Evolutionary conservation across 2,329 filamentous ascomycete genomes (phyloP).

Genomic region (Sordariomycetes sp.): DNA sequence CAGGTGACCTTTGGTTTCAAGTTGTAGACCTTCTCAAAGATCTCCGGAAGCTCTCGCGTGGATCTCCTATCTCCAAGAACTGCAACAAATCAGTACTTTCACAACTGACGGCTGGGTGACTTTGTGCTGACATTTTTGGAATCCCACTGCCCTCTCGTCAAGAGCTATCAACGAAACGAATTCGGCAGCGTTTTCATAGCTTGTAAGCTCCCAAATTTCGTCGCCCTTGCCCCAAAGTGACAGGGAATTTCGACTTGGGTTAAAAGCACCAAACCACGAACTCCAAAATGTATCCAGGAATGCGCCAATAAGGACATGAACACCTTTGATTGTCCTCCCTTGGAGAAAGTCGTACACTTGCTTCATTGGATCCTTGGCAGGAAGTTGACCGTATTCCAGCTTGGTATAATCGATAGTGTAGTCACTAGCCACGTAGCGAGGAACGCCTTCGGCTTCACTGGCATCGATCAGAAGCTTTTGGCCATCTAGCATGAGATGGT

Average conservation of each 20-base stretch:
- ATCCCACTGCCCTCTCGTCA: background rate
- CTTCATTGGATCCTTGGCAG: conserved; percentile 29
- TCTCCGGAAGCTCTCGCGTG: background rate
- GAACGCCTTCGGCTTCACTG: conserved; percentile 20
- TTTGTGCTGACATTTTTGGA: background rate
- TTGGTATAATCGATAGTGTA: conserved; percentile 29
- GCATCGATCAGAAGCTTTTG: conserved; percentile 31
- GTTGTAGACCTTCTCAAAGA: background rate
- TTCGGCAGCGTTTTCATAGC: conserved; percentile 24
- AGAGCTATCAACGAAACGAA: conserved; percentile 13
- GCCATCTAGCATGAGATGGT: conserved; percentile 27
- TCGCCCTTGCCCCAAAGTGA: conserved; percentile 24
- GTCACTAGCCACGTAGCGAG: conserved; percentile 29
- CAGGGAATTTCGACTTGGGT: conserved; percentile 14
- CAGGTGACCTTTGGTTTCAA: background rate
- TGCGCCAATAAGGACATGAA: conserved; percentile 28
- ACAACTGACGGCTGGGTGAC: background rate
- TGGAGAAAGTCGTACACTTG: conserved; percentile 26
- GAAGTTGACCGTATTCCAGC: conserved; percentile 23
- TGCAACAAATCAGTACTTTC: conserved; percentile 1
- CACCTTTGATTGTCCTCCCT: conserved; percentile 24
- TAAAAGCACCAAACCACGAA: conserved; percentile 11
- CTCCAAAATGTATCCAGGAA: conserved; percentile 24
- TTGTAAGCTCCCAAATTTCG: conserved; percentile 25
- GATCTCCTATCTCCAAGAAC: background rate